phyloP scores from a whole-genome alignment of 805 yeast genomes.

The Candida quercuum region DNA sequence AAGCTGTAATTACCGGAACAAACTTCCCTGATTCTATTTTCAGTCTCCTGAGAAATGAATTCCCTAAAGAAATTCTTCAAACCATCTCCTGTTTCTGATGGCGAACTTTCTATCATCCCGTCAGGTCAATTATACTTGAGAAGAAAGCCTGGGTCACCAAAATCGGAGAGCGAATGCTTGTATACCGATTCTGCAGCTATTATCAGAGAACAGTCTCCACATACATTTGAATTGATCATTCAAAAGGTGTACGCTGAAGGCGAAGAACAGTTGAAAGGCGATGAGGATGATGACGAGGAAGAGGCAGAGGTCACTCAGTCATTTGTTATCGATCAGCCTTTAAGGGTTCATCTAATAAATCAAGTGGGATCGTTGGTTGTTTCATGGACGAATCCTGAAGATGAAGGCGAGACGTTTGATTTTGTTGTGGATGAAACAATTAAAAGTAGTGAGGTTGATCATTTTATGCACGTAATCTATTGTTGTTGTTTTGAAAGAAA shows the following conservation, averaged over 20 bases:
- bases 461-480: constrained; percentile 56
- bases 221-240: constrained; percentile 64
- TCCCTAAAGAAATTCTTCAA: constrained; percentile 62
- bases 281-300: constrained; percentile 42
- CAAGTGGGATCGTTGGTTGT: constrained; percentile 53
- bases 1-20: too few relatives aligned
- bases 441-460: constrained; percentile 44
- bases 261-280: constrained; percentile 44
- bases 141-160: constrained; percentile 75
- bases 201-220: constrained; percentile 64
- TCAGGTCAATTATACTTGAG: constrained; percentile 74
- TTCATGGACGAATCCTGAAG: constrained; percentile 77
- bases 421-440: constrained; percentile 83
- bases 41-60: too few relatives aligned
- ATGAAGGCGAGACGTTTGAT: constrained; percentile 65
- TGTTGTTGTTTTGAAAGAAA: constrained; percentile 75
- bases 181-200: constrained; percentile 76
- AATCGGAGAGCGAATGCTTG: constrained; percentile 78
- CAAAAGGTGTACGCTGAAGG: constrained; percentile 67
- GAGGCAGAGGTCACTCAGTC: constrained; percentile 29
- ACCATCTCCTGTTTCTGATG: constrained; percentile 48
- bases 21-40: too few relatives aligned
- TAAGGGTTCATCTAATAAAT: constrained; percentile 50
- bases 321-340: constrained; percentile 57
- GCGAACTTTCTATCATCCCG: constrained; percentile 64